Evolutionary conservation across 1,139 yeast genomes (phyloP), one percentile per base, ranked within the genome.

Genomic region (Zygotorulaspora mrakii): DNA sequence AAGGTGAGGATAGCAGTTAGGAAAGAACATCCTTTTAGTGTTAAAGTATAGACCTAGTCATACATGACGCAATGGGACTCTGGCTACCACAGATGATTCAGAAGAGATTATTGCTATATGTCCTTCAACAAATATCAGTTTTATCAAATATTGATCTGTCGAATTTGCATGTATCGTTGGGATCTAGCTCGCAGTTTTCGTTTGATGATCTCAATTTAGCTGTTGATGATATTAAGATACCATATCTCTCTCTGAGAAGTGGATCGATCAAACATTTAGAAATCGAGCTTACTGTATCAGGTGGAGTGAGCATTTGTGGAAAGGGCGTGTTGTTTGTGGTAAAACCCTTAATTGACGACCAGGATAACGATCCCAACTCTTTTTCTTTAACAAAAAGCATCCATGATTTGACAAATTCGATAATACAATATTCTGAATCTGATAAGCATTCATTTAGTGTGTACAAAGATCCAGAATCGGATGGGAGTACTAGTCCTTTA

Each of bases 71-170:
- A 13, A 77, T 76, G 82, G 73, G 76, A 54, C 79, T 83, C 35
- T 84, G 94, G 94, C 72, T 83, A 61, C 91, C 94, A 8, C 89
- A 82, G 58, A 82, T 81, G 59, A 71, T 88, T 33, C 95, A 87
- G 57, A 83, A 84, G 63, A 70, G 95, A 54, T 75, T 88, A 35
- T 74, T 88, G 37, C 74, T 83, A 37, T 87, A 86, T 62, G 78
- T 87, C 3, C 72, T 88, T 16, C 87, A 83, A 57, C 94, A 86
- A 60, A 73, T 88, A 29, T 79, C 89, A n/a, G 65, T 88, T 29
- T 85, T 88, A 58, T 82, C 95, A 1, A 86, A 84, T 55, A 74
- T 87, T 18, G 94, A 87, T 58, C 68, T 85, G 23, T 83, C 88
- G 12, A 83, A 87, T 57, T 64, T 88, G 42, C 94, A 86, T 56